Evolutionary conservation across 2,329 filamentous ascomycete species (phyloP).

Genomic region (Monilinia fructigena): DNA sequence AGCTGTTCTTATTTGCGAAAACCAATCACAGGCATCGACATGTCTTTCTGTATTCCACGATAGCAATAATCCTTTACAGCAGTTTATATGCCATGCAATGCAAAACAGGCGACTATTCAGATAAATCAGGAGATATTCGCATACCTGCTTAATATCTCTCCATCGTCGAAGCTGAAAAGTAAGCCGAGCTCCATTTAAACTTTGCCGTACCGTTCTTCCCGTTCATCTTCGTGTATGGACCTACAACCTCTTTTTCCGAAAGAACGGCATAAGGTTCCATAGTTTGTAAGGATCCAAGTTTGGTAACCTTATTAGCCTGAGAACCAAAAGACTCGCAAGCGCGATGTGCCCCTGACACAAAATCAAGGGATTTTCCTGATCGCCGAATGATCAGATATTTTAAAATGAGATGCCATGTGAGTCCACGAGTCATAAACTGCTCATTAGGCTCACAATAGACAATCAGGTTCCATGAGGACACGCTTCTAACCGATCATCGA

Average conservation of each 20-base stretch:
- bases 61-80: too few species aligned
- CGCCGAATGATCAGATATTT: not conserved
- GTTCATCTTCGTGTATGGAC: not conserved
- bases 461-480: not conserved
- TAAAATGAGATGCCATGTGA: not conserved
- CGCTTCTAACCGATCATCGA: not conserved
- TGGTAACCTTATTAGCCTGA: not conserved
- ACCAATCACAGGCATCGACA: too few species aligned
- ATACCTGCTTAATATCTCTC: not conserved
- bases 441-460: not conserved
- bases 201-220: not conserved
- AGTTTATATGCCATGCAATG: not conserved
- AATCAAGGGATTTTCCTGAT: not conserved
- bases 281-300: not conserved
- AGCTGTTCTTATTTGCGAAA: too few species aligned
- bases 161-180: too few species aligned
- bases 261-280: not conserved
- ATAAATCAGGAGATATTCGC: not conserved
- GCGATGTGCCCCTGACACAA: not conserved
- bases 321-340: not conserved
- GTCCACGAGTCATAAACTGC: not conserved
- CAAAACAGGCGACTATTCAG: not conserved
- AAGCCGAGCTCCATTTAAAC: not conserved
- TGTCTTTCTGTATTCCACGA: too few species aligned
- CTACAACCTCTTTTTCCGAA: not conserved